Evolutionary conservation across 2,329 filamentous ascomycete species (phyloP).

Genomic region (Fusarium clavum): DNA sequence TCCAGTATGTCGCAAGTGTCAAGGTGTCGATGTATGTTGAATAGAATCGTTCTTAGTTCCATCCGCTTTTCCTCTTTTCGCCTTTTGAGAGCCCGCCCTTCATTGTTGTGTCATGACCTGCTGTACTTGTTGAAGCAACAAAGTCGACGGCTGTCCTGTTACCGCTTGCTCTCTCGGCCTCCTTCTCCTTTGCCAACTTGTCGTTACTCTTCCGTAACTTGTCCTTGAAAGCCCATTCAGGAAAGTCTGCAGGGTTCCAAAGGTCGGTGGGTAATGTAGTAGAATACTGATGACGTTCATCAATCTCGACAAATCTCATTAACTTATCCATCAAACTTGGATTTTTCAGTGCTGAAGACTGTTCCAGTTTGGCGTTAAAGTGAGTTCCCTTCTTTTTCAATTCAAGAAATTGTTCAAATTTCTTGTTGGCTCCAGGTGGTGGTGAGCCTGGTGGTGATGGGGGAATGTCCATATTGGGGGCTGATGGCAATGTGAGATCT

Average conservation of each 20-base stretch:
- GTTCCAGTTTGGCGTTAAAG: slow-evolving; percentile 80
- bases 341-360: slow-evolving; percentile 75
- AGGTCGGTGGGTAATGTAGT: slow-evolving; percentile 68
- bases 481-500: slow-evolving; percentile 77
- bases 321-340: slow-evolving; percentile 79
- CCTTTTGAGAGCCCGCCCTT: slow-evolving; percentile 43
- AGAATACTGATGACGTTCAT: slow-evolving; percentile 69
- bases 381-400: slow-evolving; percentile 82
- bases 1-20: background rate
- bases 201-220: slow-evolving; percentile 63
- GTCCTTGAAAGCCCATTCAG: slow-evolving; percentile 64
- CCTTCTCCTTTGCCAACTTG: slow-evolving; percentile 58
- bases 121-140: slow-evolving; percentile 52
- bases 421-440: slow-evolving; percentile 65
- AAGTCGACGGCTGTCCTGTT: slow-evolving; percentile 61
- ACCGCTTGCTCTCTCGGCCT: slow-evolving; percentile 57
- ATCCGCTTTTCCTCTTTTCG: slow-evolving; percentile 52
- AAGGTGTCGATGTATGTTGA: background rate
- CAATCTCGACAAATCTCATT: slow-evolving; percentile 71
- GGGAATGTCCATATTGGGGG: slow-evolving; percentile 80
- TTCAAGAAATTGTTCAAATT: slow-evolving; percentile 78
- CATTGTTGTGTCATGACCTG: slow-evolving; percentile 36
- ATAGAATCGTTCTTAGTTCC: slow-evolving; percentile 43
- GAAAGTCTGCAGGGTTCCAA: slow-evolving; percentile 69
- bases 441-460: slow-evolving; percentile 75